Base-by-base conservation (phyloP, 371 early-diverging fungal species). In the Apophysomyces elegans region DNA sequence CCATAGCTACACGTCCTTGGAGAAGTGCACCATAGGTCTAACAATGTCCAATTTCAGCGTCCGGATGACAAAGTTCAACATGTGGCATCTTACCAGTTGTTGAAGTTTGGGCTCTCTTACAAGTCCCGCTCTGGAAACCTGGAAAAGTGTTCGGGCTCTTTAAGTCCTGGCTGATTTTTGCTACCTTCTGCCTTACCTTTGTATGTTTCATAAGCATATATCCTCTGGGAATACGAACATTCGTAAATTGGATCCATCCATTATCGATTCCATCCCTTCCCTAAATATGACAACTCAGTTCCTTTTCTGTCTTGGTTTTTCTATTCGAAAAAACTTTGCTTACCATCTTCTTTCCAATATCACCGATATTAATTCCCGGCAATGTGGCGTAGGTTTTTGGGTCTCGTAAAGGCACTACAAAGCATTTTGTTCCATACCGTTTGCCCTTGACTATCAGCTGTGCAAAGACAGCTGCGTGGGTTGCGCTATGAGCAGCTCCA, bases 171-270 rank as follows among this genome's bases (percentile, higher is more conserved):
- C 2, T 11, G 38, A 5, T 37, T 11, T 41, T 41, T 41, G 32
- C 32, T 26, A 26, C 32, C 2, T 41, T 41, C 13, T 41, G 8
- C 8, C 8, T 41, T 41, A 41, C 97, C 84, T 95, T 93, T 62
- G 97, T 89, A 77, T 96, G 93, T 83, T 93, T 96, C 93, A 94
- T 93, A 58, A 95, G 76, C 93, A 94, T 90, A 75, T 93, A 88
- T 44, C 86, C 82, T 44, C 93, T 81, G 41, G 93, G 93, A 56
- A 94, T 86, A 46, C 92, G 88, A 56, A 92, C 90, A 67, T 90
- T 83, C 62, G 92, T 91, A 74, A 93, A 93, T 66, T 91, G 90
- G 65, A 94, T 91, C 87, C 89, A 94, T 5, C 95, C 93, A 63
- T 92, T 93, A 67, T 93, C 94, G 54, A 91, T 88, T 68, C 92